These are phyloP conservation scores for Ganoderma boninense DNA, from an alignment of 1,284 basidiomycete species.

Conservation along the genomic window DNA sequence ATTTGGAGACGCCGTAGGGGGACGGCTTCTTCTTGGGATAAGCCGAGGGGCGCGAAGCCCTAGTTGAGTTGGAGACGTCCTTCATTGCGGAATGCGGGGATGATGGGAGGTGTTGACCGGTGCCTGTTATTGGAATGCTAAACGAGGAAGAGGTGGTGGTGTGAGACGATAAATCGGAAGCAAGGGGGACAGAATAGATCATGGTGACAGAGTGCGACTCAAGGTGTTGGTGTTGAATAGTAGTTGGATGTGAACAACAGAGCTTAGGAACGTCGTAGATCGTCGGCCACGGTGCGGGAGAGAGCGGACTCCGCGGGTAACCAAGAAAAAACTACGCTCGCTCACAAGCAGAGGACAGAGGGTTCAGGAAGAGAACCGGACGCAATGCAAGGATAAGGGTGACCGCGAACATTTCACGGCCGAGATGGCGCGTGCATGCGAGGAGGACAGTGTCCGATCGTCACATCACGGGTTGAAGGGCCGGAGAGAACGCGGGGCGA, in stretches of 20 bases:
- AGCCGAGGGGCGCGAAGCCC: conserved; percentile 65
- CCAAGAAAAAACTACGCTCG: conserved; percentile 22
- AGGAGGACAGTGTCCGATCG: conserved; percentile 35
- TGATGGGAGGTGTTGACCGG: conserved; percentile 47
- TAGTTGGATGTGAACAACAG: conserved; percentile 2
- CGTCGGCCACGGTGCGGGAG: conserved; percentile 9
- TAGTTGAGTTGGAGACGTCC: conserved; percentile 70
- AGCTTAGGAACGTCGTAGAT: conserved; percentile 8
- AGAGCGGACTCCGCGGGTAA: conserved; percentile 11
- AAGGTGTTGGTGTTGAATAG: conserved; percentile 15
- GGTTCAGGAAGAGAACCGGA: conserved; percentile 1
- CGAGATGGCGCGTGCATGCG: conserved; percentile 23
- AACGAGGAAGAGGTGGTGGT: conserved; percentile 39
- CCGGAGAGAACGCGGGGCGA: background rate
- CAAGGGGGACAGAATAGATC: conserved; percentile 23
- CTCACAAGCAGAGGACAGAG: conserved; percentile 4
- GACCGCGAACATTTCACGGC: conserved; percentile 31
- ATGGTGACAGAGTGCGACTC: conserved; percentile 12
- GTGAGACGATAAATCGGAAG: conserved; percentile 32
- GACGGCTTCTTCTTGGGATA: conserved; percentile 87
- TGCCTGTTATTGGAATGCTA: conserved; percentile 53
- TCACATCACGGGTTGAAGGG: conserved; percentile 22
- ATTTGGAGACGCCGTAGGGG: conserved; percentile 76
- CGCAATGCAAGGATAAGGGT: background rate
- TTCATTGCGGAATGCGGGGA: conserved; percentile 65